Conservation (phyloP, 306 rosid species). For the Clitoria ternatea region DNA sequence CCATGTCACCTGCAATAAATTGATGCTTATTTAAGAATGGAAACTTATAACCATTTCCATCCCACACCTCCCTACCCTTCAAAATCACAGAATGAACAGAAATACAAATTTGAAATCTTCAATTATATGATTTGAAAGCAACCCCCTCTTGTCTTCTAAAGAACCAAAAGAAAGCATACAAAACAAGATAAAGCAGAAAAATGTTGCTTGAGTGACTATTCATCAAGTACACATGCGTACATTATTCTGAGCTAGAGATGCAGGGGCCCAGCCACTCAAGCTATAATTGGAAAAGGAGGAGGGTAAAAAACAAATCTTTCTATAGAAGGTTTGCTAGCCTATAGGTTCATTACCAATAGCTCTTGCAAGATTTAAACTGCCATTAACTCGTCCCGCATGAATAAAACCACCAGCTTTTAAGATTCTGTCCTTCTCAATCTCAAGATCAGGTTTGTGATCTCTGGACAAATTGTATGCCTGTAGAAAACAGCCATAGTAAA, state of each 20-base stretch:
- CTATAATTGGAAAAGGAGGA: background rate
- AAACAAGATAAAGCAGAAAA: background rate
- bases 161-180: conserved; percentile 12
- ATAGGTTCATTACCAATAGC: conserved; percentile 68
- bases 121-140: background rate
- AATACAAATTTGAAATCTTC: conserved; percentile 7
- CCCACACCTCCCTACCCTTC: background rate
- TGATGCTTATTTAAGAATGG: conserved; percentile 24
- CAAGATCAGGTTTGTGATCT: conserved; percentile 98
- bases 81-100: background rate
- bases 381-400: conserved; percentile 96
- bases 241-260: conserved; percentile 4
- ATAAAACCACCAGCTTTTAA: conserved; percentile 93
- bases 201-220: background rate
- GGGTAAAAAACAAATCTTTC: background rate
- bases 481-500: conserved; percentile 28
- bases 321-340: conserved; percentile 13
- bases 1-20: conserved; percentile 82
- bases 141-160: conserved; percentile 7
- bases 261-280: background rate
- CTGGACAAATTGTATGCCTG: conserved; percentile 93
- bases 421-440: conserved; percentile 88
- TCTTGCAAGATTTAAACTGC: conserved; percentile 94
- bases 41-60: conserved; percentile 15
- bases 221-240: background rate